Evolutionary conservation across 1,284 basidiomycete genomes (phyloP), one percentile per base, ranked within the genome.

Genomic region (Bjerkandera adusta): DNA sequence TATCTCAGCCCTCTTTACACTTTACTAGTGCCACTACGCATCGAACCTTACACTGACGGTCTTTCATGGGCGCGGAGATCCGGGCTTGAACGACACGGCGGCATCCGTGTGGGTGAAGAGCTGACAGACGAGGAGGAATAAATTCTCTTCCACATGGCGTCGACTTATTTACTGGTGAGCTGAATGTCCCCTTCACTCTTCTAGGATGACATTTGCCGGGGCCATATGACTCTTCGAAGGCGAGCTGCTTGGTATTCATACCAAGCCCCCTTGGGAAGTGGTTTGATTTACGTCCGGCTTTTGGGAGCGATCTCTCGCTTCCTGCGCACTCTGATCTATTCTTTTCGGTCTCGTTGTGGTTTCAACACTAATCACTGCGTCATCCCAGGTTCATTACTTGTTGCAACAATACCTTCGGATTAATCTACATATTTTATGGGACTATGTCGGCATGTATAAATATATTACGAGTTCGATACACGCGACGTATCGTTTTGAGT

Each of bases 41-140:
- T 90, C 21, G 79, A 81, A 39, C 92, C 95, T 0, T 87, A 89
- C 49, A 89, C 89, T 0, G 88, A 97, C 60, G 97, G 97, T 1
- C 81, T 83, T 59, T 74, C 80, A 0, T 99, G 86, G 86, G 81
- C 84, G 5, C 81, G 92, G 34, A 68, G 76, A 30, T 67, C 76
- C 8, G 89, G 91, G 7, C 72, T 75, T 49, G 72, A 76, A 30
- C 63, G 70, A 12, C 87, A 89, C 55, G 57, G 62, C 4, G 86
- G 87, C 12, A 59, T 89, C 1, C 63, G 73, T 34, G 68, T 68
- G 26, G 84, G 82, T 2, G 86, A 89, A 50, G 86, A 88, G 56
- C 66, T 88, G 33, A 89, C 86, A 1, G 86, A 89, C 56, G 83
- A 83, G 6, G 83, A 86, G 10, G 79, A 69, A 32, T 60, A 25